Evolutionary conservation across 1,284 basidiomycete species (phyloP).

Genomic region (Ganoderma leucocontextum): DNA sequence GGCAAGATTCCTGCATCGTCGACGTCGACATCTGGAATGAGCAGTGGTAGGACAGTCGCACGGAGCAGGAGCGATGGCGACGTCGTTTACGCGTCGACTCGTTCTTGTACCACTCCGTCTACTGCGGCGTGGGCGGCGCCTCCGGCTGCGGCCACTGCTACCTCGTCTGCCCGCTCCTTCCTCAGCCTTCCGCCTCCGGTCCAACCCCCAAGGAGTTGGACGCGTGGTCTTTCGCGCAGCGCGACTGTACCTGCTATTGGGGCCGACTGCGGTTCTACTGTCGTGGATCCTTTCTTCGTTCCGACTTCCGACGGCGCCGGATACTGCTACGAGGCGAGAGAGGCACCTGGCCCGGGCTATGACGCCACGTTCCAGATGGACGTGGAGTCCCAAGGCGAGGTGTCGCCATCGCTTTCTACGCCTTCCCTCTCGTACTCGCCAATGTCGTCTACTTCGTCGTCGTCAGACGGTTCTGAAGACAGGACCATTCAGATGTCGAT

Average conservation of each 20-base stretch:
- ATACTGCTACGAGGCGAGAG: slow-evolving; percentile 17
- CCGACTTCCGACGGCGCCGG: slow-evolving; percentile 1
- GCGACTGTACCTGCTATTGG: slow-evolving; percentile 36
- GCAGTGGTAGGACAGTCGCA: slow-evolving; percentile 27
- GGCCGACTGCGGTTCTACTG: slow-evolving; percentile 14
- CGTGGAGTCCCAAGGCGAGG: slow-evolving; percentile 28
- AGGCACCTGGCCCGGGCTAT: slow-evolving; percentile 26
- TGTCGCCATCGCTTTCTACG: slow-evolving; percentile 40
- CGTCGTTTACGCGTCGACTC: slow-evolving; percentile 23
- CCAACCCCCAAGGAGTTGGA: slow-evolving; percentile 16
- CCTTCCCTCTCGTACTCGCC: slow-evolving; percentile 42
- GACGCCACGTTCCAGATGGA: slow-evolving; percentile 20
- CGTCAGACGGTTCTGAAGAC: slow-evolving; percentile 43
- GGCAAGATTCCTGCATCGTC: slow-evolving; percentile 56
- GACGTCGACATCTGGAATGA: slow-evolving; percentile 13
- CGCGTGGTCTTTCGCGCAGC: slow-evolving; percentile 35
- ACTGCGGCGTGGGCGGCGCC: slow-evolving; percentile 33
- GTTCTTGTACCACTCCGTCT: slow-evolving; percentile 27
- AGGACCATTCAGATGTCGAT: slow-evolving; percentile 43
- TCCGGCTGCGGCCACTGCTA: slow-evolving; percentile 22
- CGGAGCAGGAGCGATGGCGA: slow-evolving; percentile 39
- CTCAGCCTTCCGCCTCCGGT: slow-evolving; percentile 26
- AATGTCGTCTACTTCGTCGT: slow-evolving; percentile 41
- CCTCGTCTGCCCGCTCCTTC: slow-evolving; percentile 8
- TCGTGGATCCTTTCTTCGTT: slow-evolving; percentile 13